These are phyloP conservation scores for Rhizopogon hawkerae DNA, from an alignment of 1,284 basidiomycete species.

Conservation along the genomic window DNA sequence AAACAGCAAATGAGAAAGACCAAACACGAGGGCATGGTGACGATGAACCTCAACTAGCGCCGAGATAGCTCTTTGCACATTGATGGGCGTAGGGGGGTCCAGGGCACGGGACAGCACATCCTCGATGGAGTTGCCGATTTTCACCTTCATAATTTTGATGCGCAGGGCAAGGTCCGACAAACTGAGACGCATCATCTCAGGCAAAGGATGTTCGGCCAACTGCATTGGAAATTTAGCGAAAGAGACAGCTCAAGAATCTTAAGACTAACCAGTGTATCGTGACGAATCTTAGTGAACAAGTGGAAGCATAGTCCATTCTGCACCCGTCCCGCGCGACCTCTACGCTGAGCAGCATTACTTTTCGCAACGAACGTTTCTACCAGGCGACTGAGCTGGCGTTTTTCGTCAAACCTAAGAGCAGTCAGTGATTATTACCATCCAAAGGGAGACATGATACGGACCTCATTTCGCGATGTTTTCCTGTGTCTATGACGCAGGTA, in stretches of 20 bases:
- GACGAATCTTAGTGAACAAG: slow-evolving; percentile 83
- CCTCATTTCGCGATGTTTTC: slow-evolving; percentile 92
- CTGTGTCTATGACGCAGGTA: slow-evolving; percentile 94
- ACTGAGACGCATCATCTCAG: slow-evolving; percentile 93
- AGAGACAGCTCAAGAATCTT: slow-evolving; percentile 23
- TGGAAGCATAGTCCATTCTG: slow-evolving; percentile 91
- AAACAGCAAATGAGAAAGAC: slow-evolving; percentile 1
- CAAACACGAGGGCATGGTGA: neutral
- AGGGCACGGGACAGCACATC: slow-evolving; percentile 83
- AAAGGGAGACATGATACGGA: slow-evolving; percentile 20
- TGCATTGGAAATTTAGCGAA: slow-evolving; percentile 26
- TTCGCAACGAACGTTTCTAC: slow-evolving; percentile 90
- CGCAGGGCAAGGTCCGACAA: slow-evolving; percentile 91
- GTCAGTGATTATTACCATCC: slow-evolving; percentile 11
- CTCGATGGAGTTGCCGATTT: slow-evolving; percentile 82
- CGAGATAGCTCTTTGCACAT: slow-evolving; percentile 87
- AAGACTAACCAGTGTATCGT: slow-evolving; percentile 60
- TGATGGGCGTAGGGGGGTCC: slow-evolving; percentile 82
- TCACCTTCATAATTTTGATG: slow-evolving; percentile 95
- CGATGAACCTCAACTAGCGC: slow-evolving; percentile 79
- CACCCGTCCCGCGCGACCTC: slow-evolving; percentile 90
- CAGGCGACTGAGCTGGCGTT: slow-evolving; percentile 89
- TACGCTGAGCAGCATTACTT: slow-evolving; percentile 90
- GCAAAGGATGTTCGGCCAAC: slow-evolving; percentile 89
- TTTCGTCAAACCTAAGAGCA: slow-evolving; percentile 81